phyloP scores from a whole-genome alignment of 257 asterid species.

The Solanum megistacrolobum region DNA sequence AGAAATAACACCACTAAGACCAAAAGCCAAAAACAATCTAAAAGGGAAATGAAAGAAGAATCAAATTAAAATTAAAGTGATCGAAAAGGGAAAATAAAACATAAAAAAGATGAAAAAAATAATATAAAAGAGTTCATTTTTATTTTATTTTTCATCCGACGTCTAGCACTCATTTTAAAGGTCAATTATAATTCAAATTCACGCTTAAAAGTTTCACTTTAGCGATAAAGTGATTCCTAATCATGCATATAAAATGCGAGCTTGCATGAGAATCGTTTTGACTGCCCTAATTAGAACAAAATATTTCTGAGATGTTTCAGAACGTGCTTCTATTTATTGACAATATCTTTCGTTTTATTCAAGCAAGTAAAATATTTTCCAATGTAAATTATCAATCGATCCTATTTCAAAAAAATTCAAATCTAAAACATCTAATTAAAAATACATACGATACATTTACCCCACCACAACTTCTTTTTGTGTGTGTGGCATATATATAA shows the following conservation, averaged over 20 bases:
- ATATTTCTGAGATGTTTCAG: neutral
- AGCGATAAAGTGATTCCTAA: neutral
- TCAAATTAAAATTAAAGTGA: neutral
- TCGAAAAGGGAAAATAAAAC: neutral
- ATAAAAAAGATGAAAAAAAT: neutral
- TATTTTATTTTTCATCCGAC: neutral
- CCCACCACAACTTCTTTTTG: neutral
- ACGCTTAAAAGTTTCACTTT: neutral
- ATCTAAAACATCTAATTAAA: neutral
- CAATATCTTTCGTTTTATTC: neutral
- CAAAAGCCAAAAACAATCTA: neutral
- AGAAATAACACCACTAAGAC: constrained; percentile 10
- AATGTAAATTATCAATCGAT: neutral
- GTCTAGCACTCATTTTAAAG: neutral
- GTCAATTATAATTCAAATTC: neutral
- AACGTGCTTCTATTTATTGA: neutral
- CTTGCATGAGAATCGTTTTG: neutral
- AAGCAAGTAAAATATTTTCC: neutral
- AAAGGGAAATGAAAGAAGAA: neutral
- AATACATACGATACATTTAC: neutral
- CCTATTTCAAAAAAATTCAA: neutral
- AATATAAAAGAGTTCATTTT: neutral
- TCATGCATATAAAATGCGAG: neutral
- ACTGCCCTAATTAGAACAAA: neutral
- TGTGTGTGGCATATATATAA: neutral